Evolutionary conservation across 371 early-diverging fungal species (phyloP), one percentile per base, ranked within the genome.

Genomic region (Mucor saturninus): DNA sequence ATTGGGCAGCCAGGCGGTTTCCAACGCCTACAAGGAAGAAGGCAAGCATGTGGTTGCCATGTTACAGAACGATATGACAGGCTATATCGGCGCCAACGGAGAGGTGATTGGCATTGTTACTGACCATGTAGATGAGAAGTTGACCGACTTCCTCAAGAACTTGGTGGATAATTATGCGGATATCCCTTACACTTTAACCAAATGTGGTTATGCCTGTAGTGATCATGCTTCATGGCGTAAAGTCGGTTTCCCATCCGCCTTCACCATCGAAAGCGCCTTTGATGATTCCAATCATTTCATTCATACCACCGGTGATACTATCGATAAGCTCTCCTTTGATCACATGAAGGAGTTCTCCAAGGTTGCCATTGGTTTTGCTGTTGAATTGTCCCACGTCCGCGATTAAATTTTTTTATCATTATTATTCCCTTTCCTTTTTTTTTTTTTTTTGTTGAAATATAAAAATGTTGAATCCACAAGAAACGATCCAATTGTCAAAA

Each of bases 171-270:
- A 57, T 45, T 89, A 87, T 69, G 84, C 83, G 39, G 76, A 61
- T 53, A 83, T 89, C 53, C 77, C 80, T 15, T 79, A 79, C 60
- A 74, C 64, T 6, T 73, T 83, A 39, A 88, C 88, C 49, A 71
- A 84, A 65, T 93, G 93, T 71, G 93, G 94, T 30, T 91, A 90
- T 76, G 89, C 77, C 43, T 73, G 77, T 57, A 76, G 76, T 61
- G 74, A 98, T 76, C 96, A 98, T 69, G 95, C 96, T 14, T 91
- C 94, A 15, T 98, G 95, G 95, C 84, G 83, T 63, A 87, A 91
- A 68, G 85, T 86, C 29, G 95, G 95, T 1, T 95, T 81, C 77
- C 90, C 90, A 21, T 89, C 95, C 29, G 91, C 92, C 5, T 95
- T 95, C 65, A 83, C 92, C 1, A 94, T 94, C 58, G 97, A 97